Evolutionary conservation across 202 grass and related monocot species (phyloP).

Genomic region (Zizania palustris): DNA sequence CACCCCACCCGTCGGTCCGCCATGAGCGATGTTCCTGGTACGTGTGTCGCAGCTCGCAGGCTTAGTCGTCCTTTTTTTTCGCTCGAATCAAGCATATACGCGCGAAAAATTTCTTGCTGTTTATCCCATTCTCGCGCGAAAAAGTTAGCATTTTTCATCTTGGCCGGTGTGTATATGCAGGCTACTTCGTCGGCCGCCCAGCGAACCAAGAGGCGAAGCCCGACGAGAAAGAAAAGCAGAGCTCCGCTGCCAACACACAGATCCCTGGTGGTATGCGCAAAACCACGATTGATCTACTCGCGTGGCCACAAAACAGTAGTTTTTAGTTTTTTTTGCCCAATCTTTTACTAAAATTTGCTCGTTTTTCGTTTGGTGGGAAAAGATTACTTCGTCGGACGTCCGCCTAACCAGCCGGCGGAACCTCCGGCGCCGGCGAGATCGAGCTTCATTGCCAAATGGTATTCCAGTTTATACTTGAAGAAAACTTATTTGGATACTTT

Average conservation of each 20-base stretch:
- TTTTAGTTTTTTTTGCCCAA: not conserved
- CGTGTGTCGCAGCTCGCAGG: not conserved
- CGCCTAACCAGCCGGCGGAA: not conserved
- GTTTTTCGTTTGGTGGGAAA: not conserved
- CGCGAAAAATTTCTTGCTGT: not conserved
- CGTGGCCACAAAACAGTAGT: no score
- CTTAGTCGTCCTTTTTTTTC: not conserved
- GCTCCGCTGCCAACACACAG: not conserved
- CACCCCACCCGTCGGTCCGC: conserved; percentile 1
- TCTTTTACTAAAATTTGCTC: not conserved
- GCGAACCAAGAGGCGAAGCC: not conserved
- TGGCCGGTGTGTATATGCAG: not conserved
- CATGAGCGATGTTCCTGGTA: conserved; percentile 46
- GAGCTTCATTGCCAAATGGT: conserved; percentile 39
- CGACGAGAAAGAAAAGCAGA: not conserved
- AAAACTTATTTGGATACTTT: no score
- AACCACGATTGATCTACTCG: not conserved
- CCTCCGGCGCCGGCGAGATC: not conserved
- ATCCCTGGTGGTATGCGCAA: conserved; percentile 10
- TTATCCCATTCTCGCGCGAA: not conserved
- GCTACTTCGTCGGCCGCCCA: conserved; percentile 26
- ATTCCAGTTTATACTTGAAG: not conserved
- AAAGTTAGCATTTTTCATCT: not conserved
- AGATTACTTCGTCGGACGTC: conserved; percentile 35
- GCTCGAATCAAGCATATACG: not conserved